Conservation (phyloP, 2,329 filamentous ascomycete genomes). For the Trichophyton schoenleinii region DNA sequence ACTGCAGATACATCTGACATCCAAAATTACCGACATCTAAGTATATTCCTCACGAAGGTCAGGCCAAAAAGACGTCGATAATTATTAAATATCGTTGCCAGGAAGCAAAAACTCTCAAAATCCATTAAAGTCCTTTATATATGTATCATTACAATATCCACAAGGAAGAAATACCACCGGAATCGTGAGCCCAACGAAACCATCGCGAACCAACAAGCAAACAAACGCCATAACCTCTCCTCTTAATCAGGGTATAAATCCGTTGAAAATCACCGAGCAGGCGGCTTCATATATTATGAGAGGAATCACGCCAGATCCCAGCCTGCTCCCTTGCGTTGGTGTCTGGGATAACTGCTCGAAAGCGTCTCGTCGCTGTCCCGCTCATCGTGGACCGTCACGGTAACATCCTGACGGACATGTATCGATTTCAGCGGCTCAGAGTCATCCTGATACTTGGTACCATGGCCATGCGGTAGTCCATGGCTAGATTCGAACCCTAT, state of each 20-base stretch:
- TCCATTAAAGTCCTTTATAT: not conserved
- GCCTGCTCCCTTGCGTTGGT: not conserved
- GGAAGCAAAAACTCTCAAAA: not conserved
- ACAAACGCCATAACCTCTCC: not conserved
- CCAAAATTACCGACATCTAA: not conserved
- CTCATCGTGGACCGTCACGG: conserved; percentile 20
- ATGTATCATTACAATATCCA: not conserved
- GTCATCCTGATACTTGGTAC: conserved; percentile 14
- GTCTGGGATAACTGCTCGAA: not conserved
- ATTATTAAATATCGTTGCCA: too few species aligned
- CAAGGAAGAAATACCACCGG: not conserved
- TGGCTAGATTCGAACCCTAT: not conserved
- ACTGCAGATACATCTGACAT: not conserved
- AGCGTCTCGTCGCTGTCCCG: not conserved
- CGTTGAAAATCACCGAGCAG: not conserved
- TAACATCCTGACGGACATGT: conserved; percentile 30
- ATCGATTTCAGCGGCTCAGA: conserved; percentile 22
- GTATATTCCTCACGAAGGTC: not conserved
- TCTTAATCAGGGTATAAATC: not conserved
- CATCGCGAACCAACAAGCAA: not conserved
- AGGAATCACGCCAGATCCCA: not conserved
- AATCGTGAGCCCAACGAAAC: not conserved
- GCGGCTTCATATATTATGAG: not conserved
- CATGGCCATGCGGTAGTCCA: not conserved
- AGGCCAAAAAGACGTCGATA: too few species aligned